These are phyloP conservation scores for Colletotrichum navitas DNA, from an alignment of 2,329 filamentous ascomycete species.

Conservation along the genomic window DNA sequence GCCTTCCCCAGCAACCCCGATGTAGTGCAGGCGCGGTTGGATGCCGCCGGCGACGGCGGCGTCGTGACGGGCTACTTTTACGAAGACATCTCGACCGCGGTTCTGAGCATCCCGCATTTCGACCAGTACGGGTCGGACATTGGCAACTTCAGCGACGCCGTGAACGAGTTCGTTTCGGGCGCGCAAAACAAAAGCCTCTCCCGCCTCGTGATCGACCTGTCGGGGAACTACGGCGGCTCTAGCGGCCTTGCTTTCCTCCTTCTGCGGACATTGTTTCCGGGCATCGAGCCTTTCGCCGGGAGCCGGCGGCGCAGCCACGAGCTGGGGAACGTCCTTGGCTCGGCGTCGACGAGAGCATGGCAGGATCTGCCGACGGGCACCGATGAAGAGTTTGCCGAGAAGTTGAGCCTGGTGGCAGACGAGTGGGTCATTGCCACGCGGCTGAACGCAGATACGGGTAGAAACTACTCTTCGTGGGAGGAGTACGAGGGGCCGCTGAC, in stretches of 20 bases:
- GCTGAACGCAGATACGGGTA: constrained; percentile 14
- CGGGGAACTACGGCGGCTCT: constrained; percentile 32
- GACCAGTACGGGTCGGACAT: constrained; percentile 25
- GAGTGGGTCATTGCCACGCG: constrained; percentile 25
- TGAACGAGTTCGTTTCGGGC: constrained; percentile 8
- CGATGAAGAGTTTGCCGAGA: not conserved
- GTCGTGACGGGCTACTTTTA: constrained; percentile 33
- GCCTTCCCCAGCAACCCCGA: constrained; percentile 22
- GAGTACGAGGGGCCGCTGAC: constrained; percentile 19
- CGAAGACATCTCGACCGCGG: constrained; percentile 30
- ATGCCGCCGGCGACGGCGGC: constrained; percentile 10
- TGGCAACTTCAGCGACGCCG: constrained; percentile 18
- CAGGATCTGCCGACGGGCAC: not conserved
- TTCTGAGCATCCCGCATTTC: constrained; percentile 32
- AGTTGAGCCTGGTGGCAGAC: not conserved
- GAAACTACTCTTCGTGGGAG: constrained; percentile 30
- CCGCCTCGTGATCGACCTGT: constrained; percentile 19
- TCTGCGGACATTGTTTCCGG: constrained; percentile 23
- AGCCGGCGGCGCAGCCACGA: constrained; percentile 28
- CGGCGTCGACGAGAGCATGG: constrained; percentile 17
- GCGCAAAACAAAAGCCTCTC: constrained; percentile 5
- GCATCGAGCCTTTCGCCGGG: constrained; percentile 17
- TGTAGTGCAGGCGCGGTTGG: constrained; percentile 2
- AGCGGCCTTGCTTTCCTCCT: constrained; percentile 17
- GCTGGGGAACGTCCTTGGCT: constrained; percentile 22